Conservation (phyloP, 2,329 filamentous ascomycete species). For the Fusarium nematophilum region DNA sequence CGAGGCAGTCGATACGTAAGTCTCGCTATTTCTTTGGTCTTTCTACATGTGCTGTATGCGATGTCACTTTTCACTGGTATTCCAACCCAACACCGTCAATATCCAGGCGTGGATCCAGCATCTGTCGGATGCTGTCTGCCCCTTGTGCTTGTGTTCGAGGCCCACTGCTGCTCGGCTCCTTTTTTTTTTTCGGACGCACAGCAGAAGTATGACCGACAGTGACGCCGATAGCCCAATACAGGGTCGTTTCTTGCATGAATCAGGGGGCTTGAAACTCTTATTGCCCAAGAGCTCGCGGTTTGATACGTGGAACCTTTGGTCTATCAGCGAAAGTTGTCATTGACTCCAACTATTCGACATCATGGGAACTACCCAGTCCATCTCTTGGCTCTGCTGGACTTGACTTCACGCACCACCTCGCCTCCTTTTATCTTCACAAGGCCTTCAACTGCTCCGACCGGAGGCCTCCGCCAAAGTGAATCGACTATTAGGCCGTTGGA, state of each 20-base stretch:
- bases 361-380: constrained; percentile 2
- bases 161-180: constrained; percentile 47
- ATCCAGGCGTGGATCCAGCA: constrained; percentile 15
- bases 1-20: constrained; percentile 68
- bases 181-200: constrained; percentile 41
- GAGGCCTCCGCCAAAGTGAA: constrained; percentile 1
- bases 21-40: constrained; percentile 40
- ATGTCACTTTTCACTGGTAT: constrained; percentile 10
- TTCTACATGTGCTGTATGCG: constrained; percentile 19
- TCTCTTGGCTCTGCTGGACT: constrained; percentile 4
- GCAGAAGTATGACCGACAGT: constrained; percentile 52
- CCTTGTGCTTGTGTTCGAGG: constrained; percentile 34
- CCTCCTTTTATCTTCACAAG: background rate
- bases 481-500: constrained; percentile 9
- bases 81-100: constrained; percentile 20
- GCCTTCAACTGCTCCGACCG: background rate
- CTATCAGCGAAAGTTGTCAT: constrained; percentile 1
- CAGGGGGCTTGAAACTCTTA: constrained; percentile 31
- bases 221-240: constrained; percentile 51
- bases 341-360: constrained; percentile 1
- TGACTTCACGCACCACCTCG: constrained; percentile 4
- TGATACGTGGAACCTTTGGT: background rate
- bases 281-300: background rate
- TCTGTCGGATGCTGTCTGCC: constrained; percentile 17
- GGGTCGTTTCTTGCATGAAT: constrained; percentile 33